Base-by-base conservation (phyloP, 352 stramenopile genomes). In the Pythium folliculosum region DNA sequence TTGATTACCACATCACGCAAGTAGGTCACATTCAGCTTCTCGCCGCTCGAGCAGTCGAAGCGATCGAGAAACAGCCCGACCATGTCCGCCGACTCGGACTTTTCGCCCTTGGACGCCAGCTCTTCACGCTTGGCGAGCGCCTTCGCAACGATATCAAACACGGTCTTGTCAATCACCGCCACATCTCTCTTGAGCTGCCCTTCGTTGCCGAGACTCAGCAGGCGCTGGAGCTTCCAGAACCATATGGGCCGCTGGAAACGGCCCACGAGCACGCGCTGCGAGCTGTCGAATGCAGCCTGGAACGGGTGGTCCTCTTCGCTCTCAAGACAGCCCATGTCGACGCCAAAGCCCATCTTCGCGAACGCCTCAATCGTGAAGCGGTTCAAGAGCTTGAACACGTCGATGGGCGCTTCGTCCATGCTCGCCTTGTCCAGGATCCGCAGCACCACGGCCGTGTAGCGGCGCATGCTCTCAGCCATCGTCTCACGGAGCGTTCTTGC, bases 1-100 rank as follows among this genome's bases (percentile, higher is more conserved):
- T 78, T 90, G 12, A 94, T 57, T n/a, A 90, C 75, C 30, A 95
- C 80, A 58, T 94, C 78, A 17, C 81, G 81, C 0, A 94, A 50
- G 37, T 81, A 88, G 1, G 44, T 73, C 5, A 75, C 66, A 30
- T 83, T 63, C 23, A 82, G 73, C 40, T 54, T 45, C 6, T 43
- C 54, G 12, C 74, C 58, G 0, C 30, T n/a, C 1, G 27, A 6
- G 27, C 27, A 2, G 27, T 73, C 70, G 44, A 75, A 52, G 30
- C 52, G 65, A 37, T 88, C 77, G 32, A 90, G 43, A 51, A 86
- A 88, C 14, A 88, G 72, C 14, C 76, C 82, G 2, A 88, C 59
- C 14, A 88, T 73, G 35, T 9, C 22, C 47, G 8, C 30, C 16
- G 23, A 32, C 2, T 32, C 27, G 27, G 27, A 32, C 27, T 32